Evolutionary conservation across 805 yeast species (phyloP), one percentile per base, ranked within the genome.

Genomic region (Lachancea meyersii): DNA sequence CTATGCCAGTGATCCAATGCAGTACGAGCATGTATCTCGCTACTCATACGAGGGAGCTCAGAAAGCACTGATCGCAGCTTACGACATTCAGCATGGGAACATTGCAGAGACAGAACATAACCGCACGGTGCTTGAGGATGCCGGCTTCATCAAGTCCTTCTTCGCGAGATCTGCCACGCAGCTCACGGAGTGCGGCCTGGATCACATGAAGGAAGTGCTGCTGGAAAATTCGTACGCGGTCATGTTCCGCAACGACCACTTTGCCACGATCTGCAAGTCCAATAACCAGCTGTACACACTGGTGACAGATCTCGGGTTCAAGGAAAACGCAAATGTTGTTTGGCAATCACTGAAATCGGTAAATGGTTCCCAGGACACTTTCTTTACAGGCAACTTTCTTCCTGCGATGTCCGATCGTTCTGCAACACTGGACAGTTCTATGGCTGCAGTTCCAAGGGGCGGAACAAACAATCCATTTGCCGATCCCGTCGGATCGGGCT

Each of bases 161-260:
- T 63, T 87, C 40, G 74, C 74, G 2, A 64, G 71, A 19, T 79
- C 87, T 49, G 76, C 79, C 6, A 79, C 94, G 0, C 96, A 91
- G 56, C 64, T 89, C 53, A 86, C 97, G 0, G 67, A 65, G 1
- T 64, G 68, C 37, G 98, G 98, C 0, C 59, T 85, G 11, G 44
- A 57, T 1, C 65, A 65, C 40, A 58, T 85, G 48, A 65, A 67
- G 46, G 58, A 63, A 5, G 54, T 69, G 3, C 57, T 86, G 21
- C 56, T 61, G 1, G 70, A 72, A 13, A 79, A 79, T 32, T 73
- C 80, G 5, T 70, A 80, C 43, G 76, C 80, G 1, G 78, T 91
- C 0, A 75, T 91, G 48, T 93, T 89, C 67, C 73, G 97, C 55
- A 91, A 93, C 62, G 89, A 93, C 60, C 96, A 88, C 60, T 91